Evolutionary conservation across 2,329 filamentous ascomycete genomes (phyloP).

Genomic region (Claviceps humidiphila): DNA sequence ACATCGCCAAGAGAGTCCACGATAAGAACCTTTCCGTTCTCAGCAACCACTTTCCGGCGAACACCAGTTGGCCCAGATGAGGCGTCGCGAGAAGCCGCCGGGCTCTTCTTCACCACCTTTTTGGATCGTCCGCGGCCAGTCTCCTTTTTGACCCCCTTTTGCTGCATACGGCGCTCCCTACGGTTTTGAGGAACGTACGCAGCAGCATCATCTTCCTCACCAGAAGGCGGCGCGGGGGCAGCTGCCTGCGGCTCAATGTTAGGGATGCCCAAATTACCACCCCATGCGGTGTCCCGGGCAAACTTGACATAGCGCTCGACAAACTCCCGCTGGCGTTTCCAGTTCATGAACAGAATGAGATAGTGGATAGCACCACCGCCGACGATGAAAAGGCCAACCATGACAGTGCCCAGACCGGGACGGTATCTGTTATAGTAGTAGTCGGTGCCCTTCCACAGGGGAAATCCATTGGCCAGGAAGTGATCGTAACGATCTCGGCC

Average conservation of each 20-base stretch:
- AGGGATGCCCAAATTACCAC: slow-evolving; percentile 63
- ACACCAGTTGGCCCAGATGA: slow-evolving; percentile 48
- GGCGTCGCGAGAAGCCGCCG: slow-evolving; percentile 26
- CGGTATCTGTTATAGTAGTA: slow-evolving; percentile 97
- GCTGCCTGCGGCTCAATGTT: slow-evolving; percentile 42
- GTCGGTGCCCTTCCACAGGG: slow-evolving; percentile 89
- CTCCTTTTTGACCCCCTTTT: slow-evolving; percentile 66
- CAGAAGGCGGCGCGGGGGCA: slow-evolving; percentile 28
- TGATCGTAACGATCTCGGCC: slow-evolving; percentile 84
- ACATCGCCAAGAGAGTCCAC: slow-evolving; percentile 89
- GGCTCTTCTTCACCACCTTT: slow-evolving; percentile 25
- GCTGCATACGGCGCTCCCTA: slow-evolving; percentile 76
- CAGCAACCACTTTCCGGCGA: slow-evolving; percentile 77
- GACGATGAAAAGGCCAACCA: slow-evolving; percentile 68
- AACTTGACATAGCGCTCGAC: slow-evolving; percentile 84
- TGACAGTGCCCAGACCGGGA: slow-evolving; percentile 74
- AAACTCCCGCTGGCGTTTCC: slow-evolving; percentile 83
- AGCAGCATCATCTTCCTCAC: slow-evolving; percentile 35
- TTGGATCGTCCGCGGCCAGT: slow-evolving; percentile 42
- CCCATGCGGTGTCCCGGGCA: slow-evolving; percentile 80
- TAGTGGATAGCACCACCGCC: slow-evolving; percentile 83
- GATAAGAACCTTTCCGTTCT: slow-evolving; percentile 90
- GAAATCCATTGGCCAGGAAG: slow-evolving; percentile 87
- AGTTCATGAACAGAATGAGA: slow-evolving; percentile 68
- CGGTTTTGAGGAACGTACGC: slow-evolving; percentile 57